Evolutionary conservation across 352 stramenopile genomes (phyloP).

Genomic region (Pythium graminicola): DNA sequence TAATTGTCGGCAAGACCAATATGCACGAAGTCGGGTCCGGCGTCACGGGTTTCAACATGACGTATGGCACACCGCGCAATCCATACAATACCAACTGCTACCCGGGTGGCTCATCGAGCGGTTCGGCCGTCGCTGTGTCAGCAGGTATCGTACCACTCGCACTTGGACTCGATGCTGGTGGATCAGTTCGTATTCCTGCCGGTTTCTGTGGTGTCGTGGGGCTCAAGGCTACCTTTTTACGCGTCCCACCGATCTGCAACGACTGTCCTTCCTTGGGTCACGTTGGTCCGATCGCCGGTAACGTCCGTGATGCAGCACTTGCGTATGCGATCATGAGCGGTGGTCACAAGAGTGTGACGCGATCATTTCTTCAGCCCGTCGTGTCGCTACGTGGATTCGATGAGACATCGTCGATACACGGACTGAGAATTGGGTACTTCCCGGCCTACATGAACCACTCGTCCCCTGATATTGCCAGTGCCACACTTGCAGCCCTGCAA

Average conservation of each 20-base stretch:
- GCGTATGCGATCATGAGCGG: slow-evolving; percentile 82
- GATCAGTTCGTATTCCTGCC: slow-evolving; percentile 88
- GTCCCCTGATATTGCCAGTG: slow-evolving; percentile 43
- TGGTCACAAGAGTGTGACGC: slow-evolving; percentile 37
- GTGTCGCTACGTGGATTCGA: slow-evolving; percentile 54
- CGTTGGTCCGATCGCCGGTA: slow-evolving; percentile 73
- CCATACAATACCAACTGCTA: slow-evolving; percentile 82
- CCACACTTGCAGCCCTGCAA: slow-evolving; percentile 41
- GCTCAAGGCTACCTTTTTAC: slow-evolving; percentile 82
- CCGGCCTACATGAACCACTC: slow-evolving; percentile 66
- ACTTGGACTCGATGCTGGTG: slow-evolving; percentile 83
- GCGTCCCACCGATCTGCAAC: slow-evolving; percentile 49
- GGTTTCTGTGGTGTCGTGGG: slow-evolving; percentile 85
- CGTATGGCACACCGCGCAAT: slow-evolving; percentile 69
- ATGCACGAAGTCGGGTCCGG: slow-evolving; percentile 84
- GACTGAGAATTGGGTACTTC: slow-evolving; percentile 78
- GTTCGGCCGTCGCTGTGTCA: slow-evolving; percentile 81
- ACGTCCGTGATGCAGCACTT: slow-evolving; percentile 71
- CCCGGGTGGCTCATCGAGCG: slow-evolving; percentile 87
- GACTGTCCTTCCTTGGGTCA: slow-evolving; percentile 65
- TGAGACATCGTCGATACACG: slow-evolving; percentile 43
- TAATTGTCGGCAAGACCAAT: slow-evolving; percentile 87
- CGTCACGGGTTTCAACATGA: slow-evolving; percentile 76
- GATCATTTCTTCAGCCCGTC: slow-evolving; percentile 39
- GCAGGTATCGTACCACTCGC: slow-evolving; percentile 84